Base-by-base conservation (phyloP, 805 yeast species). In the Lipomyces lipofer region DNA sequence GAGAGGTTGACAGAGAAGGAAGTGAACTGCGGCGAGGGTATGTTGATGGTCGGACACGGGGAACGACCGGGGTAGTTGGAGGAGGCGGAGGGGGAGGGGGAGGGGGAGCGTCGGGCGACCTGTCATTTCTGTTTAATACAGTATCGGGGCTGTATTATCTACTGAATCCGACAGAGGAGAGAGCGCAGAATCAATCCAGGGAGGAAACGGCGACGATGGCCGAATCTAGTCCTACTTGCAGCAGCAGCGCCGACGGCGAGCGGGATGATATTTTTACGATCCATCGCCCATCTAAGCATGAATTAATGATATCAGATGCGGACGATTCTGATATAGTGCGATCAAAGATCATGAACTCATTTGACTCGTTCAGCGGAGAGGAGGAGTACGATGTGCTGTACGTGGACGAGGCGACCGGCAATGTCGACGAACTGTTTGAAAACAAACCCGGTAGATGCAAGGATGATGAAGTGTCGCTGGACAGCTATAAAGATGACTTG, bases 71-170 rank as follows among this genome's bases (percentile, higher is more conserved):
- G 38, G 38, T 33, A 6, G n/a, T 33, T 7, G 29, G 27, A 3
- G 9, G 12, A 25, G 35, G 13, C 9, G 29, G 8, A n/a, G 21
- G 10, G n/a, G 25, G 9, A 13, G 19, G 12, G 1, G 8, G 19
- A 17, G 19, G 8, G 7, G 33, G 33, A 19, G 24, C 27, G 15
- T 21, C 35, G 6, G 22, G 39, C 19, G 47, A 44, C 7, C 38
- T 44, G 17, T 44, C 47, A 8, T 44, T 29, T 17, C 15, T 44
- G 47, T n/a, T 44, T 10, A 24, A 44, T 22, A 44, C 36, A 15
- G 36, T 44, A 7, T 44, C 47, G 13, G 47, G 47, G 28, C 19
- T 44, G 21, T 44, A 44, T 28, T 25, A 30, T 13, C n/a, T 22
- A 15, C 21, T 44, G 40, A 44, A 22, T 32, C 47, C 47, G 19